Evolutionary conservation across 2,329 filamentous ascomycete species (phyloP).

Genomic region (Aspergillus ustus): DNA sequence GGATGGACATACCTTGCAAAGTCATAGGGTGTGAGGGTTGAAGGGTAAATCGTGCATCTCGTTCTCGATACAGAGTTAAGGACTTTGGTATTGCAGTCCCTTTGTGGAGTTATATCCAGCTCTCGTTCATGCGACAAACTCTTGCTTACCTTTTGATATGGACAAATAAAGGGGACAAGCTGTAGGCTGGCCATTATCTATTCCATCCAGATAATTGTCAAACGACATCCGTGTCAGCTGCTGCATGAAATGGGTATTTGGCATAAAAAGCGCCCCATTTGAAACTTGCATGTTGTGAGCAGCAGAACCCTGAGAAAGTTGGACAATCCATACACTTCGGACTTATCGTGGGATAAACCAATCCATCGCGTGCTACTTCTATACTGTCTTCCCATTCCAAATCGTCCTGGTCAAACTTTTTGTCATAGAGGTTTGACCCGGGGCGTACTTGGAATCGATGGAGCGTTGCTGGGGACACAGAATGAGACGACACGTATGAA

Average conservation of each 20-base stretch:
- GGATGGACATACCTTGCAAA: slow-evolving; percentile 1
- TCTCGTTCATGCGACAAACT: not conserved
- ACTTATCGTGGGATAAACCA: slow-evolving; percentile 6
- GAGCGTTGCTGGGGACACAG: not conserved
- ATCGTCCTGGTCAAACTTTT: slow-evolving; percentile 2
- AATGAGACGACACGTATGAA: slow-evolving; percentile 5
- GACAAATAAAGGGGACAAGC: not conserved
- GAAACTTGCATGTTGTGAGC: not conserved
- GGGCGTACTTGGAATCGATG: slow-evolving; percentile 1
- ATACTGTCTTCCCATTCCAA: slow-evolving; percentile 5
- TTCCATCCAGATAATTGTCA: not conserved
- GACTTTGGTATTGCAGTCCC: slow-evolving; percentile 5
- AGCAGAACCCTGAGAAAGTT: not conserved
- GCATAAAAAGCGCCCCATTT: slow-evolving; percentile 8
- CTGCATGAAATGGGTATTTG: slow-evolving; percentile 6
- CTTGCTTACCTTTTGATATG: slow-evolving; percentile 5
- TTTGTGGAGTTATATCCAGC: slow-evolving; percentile 2
- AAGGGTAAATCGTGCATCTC: not conserved
- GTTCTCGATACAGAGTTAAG: not conserved
- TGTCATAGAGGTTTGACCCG: slow-evolving; percentile 3
- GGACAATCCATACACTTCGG: not conserved
- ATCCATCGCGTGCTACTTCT: slow-evolving; percentile 4
- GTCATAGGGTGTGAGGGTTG: slow-evolving; percentile 1
- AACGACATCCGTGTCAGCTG: slow-evolving; percentile 1
- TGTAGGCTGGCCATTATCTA: slow-evolving; percentile 5